Evolutionary conservation across 2,329 filamentous ascomycete species (phyloP).

Genomic region (Microdochium bolleyi): DNA sequence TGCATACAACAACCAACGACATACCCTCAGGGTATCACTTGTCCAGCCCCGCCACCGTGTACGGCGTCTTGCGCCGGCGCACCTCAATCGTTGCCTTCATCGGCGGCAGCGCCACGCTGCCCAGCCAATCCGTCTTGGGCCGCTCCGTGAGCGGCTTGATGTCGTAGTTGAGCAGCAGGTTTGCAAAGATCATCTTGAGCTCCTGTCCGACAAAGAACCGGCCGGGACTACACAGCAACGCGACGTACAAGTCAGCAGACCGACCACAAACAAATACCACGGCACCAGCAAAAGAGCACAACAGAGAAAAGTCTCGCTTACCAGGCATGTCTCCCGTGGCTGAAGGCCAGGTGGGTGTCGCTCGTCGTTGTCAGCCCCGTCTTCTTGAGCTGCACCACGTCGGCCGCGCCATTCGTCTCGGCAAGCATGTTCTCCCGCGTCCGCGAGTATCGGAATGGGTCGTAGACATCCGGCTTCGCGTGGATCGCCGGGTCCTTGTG

Average conservation of each 20-base stretch:
- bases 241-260: background rate
- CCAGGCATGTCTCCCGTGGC: conserved; percentile 47
- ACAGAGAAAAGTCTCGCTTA: conserved; percentile 9
- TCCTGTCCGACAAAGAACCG: conserved; percentile 49
- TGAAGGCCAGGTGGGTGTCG: conserved; percentile 42
- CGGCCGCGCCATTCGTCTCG: conserved; percentile 18
- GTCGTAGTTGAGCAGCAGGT: conserved; percentile 45
- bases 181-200: conserved; percentile 44
- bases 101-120: conserved; percentile 31
- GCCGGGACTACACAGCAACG: conserved; percentile 31
- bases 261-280: background rate
- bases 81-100: conserved; percentile 21
- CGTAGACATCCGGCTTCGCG: conserved; percentile 30
- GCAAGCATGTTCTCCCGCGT: conserved; percentile 24
- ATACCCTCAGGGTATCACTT: too few species aligned
- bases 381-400: conserved; percentile 26
- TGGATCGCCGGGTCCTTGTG: conserved; percentile 39
- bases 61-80: conserved; percentile 6
- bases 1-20: conserved; percentile 24
- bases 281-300: conserved; percentile 4
- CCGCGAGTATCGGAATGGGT: conserved; percentile 40
- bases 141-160: conserved; percentile 29
- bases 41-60: conserved; percentile 29
- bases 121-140: conserved; percentile 34
- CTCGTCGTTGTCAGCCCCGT: conserved; percentile 46